Base-by-base conservation (phyloP, 306 rosid species). In the Echinosophora koreensis region DNA sequence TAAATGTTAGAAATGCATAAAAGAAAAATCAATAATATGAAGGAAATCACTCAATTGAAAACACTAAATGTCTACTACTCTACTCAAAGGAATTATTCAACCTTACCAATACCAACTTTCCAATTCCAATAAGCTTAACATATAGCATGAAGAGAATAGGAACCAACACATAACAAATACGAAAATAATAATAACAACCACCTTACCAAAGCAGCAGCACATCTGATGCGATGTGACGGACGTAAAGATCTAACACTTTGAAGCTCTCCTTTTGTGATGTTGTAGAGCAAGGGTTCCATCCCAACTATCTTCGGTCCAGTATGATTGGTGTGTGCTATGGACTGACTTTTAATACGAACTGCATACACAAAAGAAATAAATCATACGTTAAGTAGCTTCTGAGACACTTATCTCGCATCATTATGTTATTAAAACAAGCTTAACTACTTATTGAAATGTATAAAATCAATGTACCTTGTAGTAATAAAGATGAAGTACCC, bases 141-240 rank as follows among this genome's bases (percentile, higher is more conserved):
- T 32, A 39, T 57, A 41, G 16, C 67, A 77, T 14, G 30, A 35
- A 57, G 63, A 50, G 35, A 73, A 32, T n/a, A 51, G 64, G 37
- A 74, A 74, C 30, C 77, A 50, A 27, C 71, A 59, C 62, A 73
- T 8, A 52, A 54, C 7, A 66, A 5, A 78, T 47, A 41, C 28
- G 66, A 66, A 73, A 59, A 13, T n/a, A 62, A 17, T 0, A 27
- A 56, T 3, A 73, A 44, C 55, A 75, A 62, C 2, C 1, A 28
- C 96, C 89, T 28, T 77, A 91, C 97, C 88, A 55, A 87, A 44
- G 91, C 87, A 42, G 89, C 83, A 52, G 86, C 66, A 70, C 90
- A 80, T 49, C 66, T 79, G 46, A 90, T 14, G 59, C 71, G 55
- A 54, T n/a, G n/a, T n/a, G n/a, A n/a, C n/a, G n/a, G n/a, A n/a